Evolutionary conservation across 352 stramenopile genomes (phyloP).

Genomic region (Pythium brassicae): DNA sequence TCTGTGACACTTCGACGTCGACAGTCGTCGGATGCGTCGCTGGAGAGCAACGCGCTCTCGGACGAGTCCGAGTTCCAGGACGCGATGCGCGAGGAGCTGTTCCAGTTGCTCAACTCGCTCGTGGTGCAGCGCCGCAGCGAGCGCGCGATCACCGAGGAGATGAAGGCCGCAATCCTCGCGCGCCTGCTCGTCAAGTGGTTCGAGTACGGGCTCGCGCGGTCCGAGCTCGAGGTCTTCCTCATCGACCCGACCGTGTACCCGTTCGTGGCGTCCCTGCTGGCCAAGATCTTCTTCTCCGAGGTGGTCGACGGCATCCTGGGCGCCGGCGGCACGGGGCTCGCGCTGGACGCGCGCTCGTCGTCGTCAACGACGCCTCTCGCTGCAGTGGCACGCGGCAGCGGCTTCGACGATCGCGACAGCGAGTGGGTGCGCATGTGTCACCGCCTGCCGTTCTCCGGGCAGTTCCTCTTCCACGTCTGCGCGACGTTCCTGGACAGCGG

Average conservation of each 20-base stretch:
- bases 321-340: neutral
- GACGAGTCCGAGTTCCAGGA: slow-evolving; percentile 49
- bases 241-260: slow-evolving; percentile 54
- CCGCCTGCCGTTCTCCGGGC: slow-evolving; percentile 63
- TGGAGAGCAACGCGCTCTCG: slow-evolving; percentile 22
- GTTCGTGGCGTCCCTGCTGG: slow-evolving; percentile 54
- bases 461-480: slow-evolving; percentile 79
- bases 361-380: neutral
- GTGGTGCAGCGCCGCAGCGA: slow-evolving; percentile 41
- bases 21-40: slow-evolving; percentile 26
- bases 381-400: neutral
- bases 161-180: slow-evolving; percentile 65
- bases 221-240: slow-evolving; percentile 61
- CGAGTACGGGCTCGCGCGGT: slow-evolving; percentile 54
- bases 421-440: slow-evolving; percentile 79
- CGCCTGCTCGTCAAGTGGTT: slow-evolving; percentile 84
- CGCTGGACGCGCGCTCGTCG: slow-evolving; percentile 1
- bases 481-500: slow-evolving; percentile 47
- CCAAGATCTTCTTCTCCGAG: slow-evolving; percentile 75
- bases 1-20: slow-evolving; percentile 8
- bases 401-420: slow-evolving; percentile 72
- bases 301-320: slow-evolving; percentile 51
- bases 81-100: slow-evolving; percentile 57
- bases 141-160: slow-evolving; percentile 28
- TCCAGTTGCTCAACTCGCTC: slow-evolving; percentile 51